Conservation (phyloP, 768 basidiomycete species). For the Calocybe indica region DNA sequence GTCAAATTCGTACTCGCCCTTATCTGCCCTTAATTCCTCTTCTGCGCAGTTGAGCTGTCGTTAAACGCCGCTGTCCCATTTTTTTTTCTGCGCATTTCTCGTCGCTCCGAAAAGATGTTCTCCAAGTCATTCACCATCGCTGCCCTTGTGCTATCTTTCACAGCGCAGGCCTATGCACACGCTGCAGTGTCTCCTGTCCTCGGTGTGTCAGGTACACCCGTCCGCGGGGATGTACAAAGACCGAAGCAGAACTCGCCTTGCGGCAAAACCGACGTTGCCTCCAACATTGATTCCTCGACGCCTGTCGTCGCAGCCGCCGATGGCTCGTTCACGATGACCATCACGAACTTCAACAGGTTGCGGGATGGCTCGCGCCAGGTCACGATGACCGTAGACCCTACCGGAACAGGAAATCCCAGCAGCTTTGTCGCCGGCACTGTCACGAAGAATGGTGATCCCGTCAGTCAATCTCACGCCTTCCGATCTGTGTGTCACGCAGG, state of each 20-base stretch:
- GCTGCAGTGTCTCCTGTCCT: slow-evolving; percentile 38
- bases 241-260: slow-evolving; percentile 26
- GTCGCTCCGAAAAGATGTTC: slow-evolving; percentile 8
- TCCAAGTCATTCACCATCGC: slow-evolving; percentile 6
- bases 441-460: slow-evolving; percentile 40
- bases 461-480: slow-evolving; percentile 16
- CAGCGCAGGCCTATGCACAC: slow-evolving; percentile 10
- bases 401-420: slow-evolving; percentile 28
- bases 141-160: slow-evolving; percentile 6
- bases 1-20: too few relatives aligned
- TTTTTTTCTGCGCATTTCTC: background rate
- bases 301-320: slow-evolving; percentile 31
- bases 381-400: slow-evolving; percentile 37
- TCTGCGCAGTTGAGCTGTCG: too few relatives aligned
- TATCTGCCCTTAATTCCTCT: too few relatives aligned
- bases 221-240: slow-evolving; percentile 23
- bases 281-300: slow-evolving; percentile 31
- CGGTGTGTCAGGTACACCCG: slow-evolving; percentile 24
- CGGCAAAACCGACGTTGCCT: slow-evolving; percentile 35
- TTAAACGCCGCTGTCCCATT: too few relatives aligned
- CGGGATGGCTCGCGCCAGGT: slow-evolving; percentile 43
- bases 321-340: slow-evolving; percentile 34
- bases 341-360: slow-evolving; percentile 43
- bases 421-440: slow-evolving; percentile 32
- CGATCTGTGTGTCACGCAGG: too few relatives aligned